A percentile compares a stretch with the other conserved stretches of the same genome.
Evolutionary conservation across 768 basidiomycete species (phyloP).

Genomic region (Russula sp.): DNA sequence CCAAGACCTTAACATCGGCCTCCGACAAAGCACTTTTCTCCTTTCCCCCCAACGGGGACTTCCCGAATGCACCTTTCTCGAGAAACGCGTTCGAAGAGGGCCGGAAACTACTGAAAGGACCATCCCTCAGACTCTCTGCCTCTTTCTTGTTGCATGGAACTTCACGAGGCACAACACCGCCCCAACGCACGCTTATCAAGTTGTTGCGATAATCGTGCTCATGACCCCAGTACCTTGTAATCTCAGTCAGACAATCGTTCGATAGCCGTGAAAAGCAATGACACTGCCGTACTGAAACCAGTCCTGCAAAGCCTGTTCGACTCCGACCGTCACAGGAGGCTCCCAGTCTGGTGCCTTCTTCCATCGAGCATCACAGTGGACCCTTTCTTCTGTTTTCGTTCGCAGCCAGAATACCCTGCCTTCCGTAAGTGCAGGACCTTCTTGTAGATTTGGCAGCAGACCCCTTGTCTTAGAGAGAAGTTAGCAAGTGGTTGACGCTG

Average conservation of each 20-base stretch:
- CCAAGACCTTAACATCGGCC: neutral
- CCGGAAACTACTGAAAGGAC: slow-evolving; percentile 18
- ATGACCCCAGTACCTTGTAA: slow-evolving; percentile 41
- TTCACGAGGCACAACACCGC: slow-evolving; percentile 33
- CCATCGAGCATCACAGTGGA: slow-evolving; percentile 20
- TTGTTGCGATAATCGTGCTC: slow-evolving; percentile 33
- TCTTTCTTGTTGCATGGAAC: slow-evolving; percentile 6
- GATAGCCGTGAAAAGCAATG: neutral
- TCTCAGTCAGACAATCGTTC: slow-evolving; percentile 3
- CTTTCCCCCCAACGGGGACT: neutral
- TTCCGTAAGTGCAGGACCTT: slow-evolving; percentile 26
- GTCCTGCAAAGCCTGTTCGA: slow-evolving; percentile 17
- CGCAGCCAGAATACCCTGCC: slow-evolving; percentile 33
- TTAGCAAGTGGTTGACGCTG: neutral
- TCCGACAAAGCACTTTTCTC: neutral
- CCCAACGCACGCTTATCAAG: slow-evolving; percentile 37
- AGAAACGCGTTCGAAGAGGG: neutral
- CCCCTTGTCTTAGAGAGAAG: slow-evolving; percentile 34
- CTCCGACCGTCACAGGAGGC: slow-evolving; percentile 4
- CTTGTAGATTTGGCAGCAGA: slow-evolving; percentile 50
- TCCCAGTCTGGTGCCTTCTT: slow-evolving; percentile 4
- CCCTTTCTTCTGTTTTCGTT: slow-evolving; percentile 7
- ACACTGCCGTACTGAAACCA: slow-evolving; percentile 4
- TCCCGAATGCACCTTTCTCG: neutral
- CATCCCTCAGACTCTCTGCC: slow-evolving; percentile 2